phyloP scores from a whole-genome alignment of 1,284 basidiomycete species.

The Prillingera fragicola region DNA sequence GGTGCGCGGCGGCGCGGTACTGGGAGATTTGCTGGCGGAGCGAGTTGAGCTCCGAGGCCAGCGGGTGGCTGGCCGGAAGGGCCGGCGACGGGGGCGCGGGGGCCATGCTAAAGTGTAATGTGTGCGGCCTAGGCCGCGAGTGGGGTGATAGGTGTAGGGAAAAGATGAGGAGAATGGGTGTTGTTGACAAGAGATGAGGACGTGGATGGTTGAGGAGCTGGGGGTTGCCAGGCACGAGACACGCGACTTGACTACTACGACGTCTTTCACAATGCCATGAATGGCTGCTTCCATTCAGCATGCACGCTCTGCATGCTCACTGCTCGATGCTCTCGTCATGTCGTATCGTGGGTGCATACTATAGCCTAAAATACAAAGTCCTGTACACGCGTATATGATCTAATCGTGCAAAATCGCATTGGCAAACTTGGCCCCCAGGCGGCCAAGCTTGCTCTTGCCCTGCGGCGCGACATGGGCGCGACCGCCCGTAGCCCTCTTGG shows the following conservation, averaged over 20 bases:
- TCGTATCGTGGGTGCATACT: not conserved
- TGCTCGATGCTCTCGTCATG: not conserved
- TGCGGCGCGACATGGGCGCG: too few relatives aligned
- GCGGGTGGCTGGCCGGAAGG: conserved; percentile 53
- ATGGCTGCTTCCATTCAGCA: too few relatives aligned
- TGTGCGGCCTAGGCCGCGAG: too few relatives aligned
- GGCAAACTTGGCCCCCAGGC: conserved; percentile 27
- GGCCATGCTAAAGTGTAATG: not conserved
- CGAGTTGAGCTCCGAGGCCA: conserved; percentile 60
- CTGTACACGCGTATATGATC: not conserved
- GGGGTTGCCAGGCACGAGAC: too few relatives aligned
- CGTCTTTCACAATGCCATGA: too few relatives aligned
- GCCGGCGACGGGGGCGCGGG: conserved; percentile 44
- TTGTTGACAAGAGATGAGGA: too few relatives aligned
- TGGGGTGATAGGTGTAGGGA: too few relatives aligned
- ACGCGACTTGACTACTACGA: too few relatives aligned
- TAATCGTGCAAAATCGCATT: conserved; percentile 18
- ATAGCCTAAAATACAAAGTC: not conserved
- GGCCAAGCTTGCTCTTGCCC: conserved; percentile 26
- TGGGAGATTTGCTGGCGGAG: conserved; percentile 60
- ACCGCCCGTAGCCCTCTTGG: conserved; percentile 11
- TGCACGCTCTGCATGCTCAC: too few relatives aligned
- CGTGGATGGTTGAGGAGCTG: too few relatives aligned
- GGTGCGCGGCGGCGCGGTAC: conserved; percentile 52
- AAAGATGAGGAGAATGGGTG: too few relatives aligned